These are phyloP conservation scores for Aspergillus ruber DNA, from an alignment of 2,329 filamentous ascomycete species.

Conservation along the genomic window DNA sequence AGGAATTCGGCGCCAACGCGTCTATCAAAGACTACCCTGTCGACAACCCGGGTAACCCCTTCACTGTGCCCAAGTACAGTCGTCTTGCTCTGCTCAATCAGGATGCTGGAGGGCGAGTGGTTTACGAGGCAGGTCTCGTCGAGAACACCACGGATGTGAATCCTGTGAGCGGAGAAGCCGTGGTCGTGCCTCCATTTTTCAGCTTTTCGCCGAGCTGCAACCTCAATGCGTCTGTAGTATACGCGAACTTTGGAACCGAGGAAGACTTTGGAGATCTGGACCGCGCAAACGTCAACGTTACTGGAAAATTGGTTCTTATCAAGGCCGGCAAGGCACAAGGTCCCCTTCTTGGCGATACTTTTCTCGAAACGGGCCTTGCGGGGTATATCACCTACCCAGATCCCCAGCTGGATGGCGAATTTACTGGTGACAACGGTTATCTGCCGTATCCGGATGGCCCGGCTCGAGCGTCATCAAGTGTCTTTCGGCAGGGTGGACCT, in stretches of 20 bases:
- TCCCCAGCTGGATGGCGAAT: neutral
- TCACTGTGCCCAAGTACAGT: neutral
- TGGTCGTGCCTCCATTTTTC: neutral
- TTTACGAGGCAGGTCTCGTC: neutral
- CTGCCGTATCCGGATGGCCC: neutral
- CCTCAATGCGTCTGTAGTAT: neutral
- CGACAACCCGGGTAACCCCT: neutral
- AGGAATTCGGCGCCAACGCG: neutral
- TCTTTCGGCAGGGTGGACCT: neutral
- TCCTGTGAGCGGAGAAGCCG: neutral
- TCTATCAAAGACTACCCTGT: neutral
- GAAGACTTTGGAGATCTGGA: neutral
- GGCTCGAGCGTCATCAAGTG: neutral
- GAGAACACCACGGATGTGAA: neutral
- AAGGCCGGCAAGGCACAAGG: neutral
- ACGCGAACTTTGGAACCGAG: neutral
- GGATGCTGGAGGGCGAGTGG: neutral
- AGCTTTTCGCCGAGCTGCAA: neutral
- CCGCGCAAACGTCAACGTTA: neutral
- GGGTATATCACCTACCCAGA: neutral
- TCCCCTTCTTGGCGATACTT: neutral
- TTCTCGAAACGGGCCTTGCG: neutral
- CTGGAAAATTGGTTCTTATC: neutral
- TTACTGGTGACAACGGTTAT: neutral
- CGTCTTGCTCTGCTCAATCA: neutral